A percentile compares a stretch with the other conserved stretches of the same genome.
Conservation (phyloP, 306 rosid species). For the Aeschynomene evenia region DNA sequence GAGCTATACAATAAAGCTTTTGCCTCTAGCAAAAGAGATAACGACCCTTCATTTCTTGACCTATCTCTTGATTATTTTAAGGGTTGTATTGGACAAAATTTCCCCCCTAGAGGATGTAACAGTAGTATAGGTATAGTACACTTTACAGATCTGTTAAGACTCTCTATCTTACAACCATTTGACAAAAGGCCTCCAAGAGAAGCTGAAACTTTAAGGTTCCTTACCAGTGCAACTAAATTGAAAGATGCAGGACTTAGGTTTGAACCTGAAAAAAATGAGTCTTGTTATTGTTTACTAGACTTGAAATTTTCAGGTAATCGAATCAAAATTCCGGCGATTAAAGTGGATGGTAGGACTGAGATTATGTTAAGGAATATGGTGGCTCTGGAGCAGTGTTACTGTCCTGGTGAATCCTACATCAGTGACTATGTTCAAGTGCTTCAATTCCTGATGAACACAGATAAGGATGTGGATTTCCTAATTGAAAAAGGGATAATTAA, state of each 20-base stretch:
- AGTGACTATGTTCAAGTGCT: neutral
- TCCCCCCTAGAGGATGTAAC: accelerated
- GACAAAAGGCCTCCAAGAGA: accelerated
- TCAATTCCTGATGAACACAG: neutral
- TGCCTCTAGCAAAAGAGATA: neutral
- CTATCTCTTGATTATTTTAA: neutral
- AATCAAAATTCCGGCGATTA: neutral
- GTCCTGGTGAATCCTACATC: neutral
- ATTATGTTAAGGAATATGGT: neutral
- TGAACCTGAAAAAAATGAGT: no score
- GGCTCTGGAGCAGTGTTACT: conserved; percentile 18
- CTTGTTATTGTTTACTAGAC: neutral
- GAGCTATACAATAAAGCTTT: neutral
- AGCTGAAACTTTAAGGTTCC: accelerated
- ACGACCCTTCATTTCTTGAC: neutral
- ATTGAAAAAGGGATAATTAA: neutral
- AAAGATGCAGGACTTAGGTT: conserved; percentile 6
- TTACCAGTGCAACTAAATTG: neutral
- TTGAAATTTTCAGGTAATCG: neutral
- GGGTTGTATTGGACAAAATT: neutral
- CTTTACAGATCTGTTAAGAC: conserved; percentile 4
- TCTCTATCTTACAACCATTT: neutral
- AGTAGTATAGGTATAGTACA: neutral
- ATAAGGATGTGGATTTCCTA: conserved; percentile 17
- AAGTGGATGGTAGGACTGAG: accelerated